Evolutionary conservation across 441 rosid species (phyloP).

Genomic region (Pelargonium myrrhifolium): DNA sequence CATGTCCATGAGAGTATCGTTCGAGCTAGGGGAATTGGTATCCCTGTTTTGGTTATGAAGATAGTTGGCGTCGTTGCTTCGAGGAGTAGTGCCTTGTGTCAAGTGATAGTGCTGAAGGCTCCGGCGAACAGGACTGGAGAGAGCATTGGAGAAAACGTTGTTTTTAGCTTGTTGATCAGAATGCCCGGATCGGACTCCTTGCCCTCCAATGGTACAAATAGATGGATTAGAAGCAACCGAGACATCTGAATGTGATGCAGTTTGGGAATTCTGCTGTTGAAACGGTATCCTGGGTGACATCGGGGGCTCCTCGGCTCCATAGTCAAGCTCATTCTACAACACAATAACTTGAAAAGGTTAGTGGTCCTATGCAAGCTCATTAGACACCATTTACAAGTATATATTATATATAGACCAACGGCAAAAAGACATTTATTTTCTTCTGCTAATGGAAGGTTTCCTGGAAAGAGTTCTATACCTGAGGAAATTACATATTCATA

Average conservation of each 20-base stretch:
- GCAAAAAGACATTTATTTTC: too few species aligned
- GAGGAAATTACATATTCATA: too few species aligned
- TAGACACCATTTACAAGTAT: background rate
- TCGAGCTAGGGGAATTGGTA: constrained; percentile 26
- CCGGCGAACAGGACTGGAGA: constrained; percentile 57
- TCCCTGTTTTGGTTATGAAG: constrained; percentile 28
- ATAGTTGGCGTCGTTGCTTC: constrained; percentile 24
- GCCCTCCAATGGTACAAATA: constrained; percentile 23
- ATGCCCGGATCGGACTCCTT: constrained; percentile 25
- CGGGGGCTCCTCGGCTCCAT: constrained; percentile 41
- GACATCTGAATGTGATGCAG: constrained; percentile 10
- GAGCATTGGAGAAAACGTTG: constrained; percentile 42
- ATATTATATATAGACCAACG: too few species aligned
- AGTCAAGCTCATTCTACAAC: constrained; percentile 48
- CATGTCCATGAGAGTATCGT: constrained; percentile 39
- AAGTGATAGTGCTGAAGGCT: constrained; percentile 53
- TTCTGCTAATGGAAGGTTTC: too few species aligned
- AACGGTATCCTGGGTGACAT: constrained; percentile 34
- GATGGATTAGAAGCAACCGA: constrained; percentile 31
- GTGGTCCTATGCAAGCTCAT: background rate
- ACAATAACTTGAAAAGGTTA: background rate
- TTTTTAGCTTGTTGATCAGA: constrained; percentile 36
- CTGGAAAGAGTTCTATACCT: too few species aligned
- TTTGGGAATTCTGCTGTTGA: constrained; percentile 36
- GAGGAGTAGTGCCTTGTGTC: constrained; percentile 25